Percentiles rank a stretch among this genome's conserved stretches.
These are phyloP conservation scores for Hemisphaericaspora nanyangensis DNA, from an alignment of 805 yeast genomes.

Conservation along the genomic window DNA sequence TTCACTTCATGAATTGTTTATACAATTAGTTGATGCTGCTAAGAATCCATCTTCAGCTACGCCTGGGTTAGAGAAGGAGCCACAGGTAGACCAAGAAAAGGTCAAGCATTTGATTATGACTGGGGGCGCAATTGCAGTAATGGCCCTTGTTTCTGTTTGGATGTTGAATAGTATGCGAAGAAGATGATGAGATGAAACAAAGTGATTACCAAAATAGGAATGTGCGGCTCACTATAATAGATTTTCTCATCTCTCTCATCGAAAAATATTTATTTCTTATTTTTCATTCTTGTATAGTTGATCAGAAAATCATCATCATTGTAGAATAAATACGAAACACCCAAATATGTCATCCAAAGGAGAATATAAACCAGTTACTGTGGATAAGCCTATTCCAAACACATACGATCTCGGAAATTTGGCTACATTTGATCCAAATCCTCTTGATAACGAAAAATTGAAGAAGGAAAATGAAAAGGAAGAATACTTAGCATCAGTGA, in stretches of 20 bases:
- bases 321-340: no score
- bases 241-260: background rate
- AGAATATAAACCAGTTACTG: constrained; percentile 68
- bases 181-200: background rate
- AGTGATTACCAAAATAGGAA: background rate
- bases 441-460: constrained; percentile 62
- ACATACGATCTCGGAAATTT: constrained; percentile 86
- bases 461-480: constrained; percentile 57
- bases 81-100: constrained; percentile 47
- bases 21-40: constrained; percentile 87
- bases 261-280: no score
- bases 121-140: constrained; percentile 65
- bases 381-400: constrained; percentile 88
- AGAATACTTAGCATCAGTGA: constrained; percentile 53
- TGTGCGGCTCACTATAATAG: background rate
- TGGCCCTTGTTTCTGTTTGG: constrained; percentile 62
- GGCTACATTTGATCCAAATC: constrained; percentile 86
- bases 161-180: constrained; percentile 45
- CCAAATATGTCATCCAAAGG: constrained; percentile 15
- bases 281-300: no score
- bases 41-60: constrained; percentile 74
- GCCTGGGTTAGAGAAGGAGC: constrained; percentile 61
- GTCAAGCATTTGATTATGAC: constrained; percentile 56
- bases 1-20: constrained; percentile 78
- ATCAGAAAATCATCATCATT: no score